Base-by-base conservation (phyloP, 805 yeast genomes). In the Jamesozyma gamospora region DNA sequence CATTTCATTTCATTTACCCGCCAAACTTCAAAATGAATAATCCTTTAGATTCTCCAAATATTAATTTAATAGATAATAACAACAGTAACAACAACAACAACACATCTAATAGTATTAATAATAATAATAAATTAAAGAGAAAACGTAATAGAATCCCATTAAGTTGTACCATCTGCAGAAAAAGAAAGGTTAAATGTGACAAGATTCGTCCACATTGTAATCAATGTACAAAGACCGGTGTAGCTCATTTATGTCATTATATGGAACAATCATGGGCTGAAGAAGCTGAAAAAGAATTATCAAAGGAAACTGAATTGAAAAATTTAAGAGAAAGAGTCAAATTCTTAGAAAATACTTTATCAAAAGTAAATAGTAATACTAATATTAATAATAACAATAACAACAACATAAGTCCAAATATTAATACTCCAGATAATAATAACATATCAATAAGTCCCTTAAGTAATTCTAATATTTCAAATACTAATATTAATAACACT, bases 221-320 rank as follows among this genome's bases (percentile, higher is more conserved):
- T 8, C 74, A 72, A 41, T 74, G 80, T 60, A 65, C 67, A 28
- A 71, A 71, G 49, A 74, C 75, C 13, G 79, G 78, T 2, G 79
- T 74, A 13, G 71, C 71, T 7, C 79, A 74, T 50, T 56, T 74
- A 15, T 74, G 80, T 42, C 74, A 72, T 38, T 74, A 73, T 46
- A 63, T 74, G 47, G 78, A 72, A 44, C 80, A 77, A 32, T 62
- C 67, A n/a, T 74, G 80, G 80, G 79, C 79, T 56, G 49, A 61
- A 52, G 53, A 62, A 47, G 55, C 61, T 63, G 51, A 82, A 74
- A 55, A 64, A 59, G 44, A 73, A 67, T 42, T 65, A 56, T 53
- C 72, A 45, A 66, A 74, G 41, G 74, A 59, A 32, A 58, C 63
- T 11, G 75, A 69, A 46, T 51, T 66, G 40, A 63, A 69, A 45